These are phyloP conservation scores for Ceratocystis smalleyi DNA, from an alignment of 2,329 filamentous ascomycete species.

Conservation along the genomic window DNA sequence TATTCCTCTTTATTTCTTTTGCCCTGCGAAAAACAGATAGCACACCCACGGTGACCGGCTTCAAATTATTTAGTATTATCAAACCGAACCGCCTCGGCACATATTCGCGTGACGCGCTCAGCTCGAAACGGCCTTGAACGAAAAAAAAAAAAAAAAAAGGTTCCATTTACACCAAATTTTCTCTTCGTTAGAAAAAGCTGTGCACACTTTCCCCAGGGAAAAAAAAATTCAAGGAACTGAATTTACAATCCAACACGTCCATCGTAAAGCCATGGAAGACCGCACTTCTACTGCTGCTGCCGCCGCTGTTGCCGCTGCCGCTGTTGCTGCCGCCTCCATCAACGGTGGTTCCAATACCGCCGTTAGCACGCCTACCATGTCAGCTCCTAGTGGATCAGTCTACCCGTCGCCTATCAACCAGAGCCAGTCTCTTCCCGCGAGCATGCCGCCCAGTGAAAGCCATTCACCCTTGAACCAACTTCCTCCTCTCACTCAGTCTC, in stretches of 20 bases:
- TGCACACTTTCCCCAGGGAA: not conserved
- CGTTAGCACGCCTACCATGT: constrained; percentile 12
- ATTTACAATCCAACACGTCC: not conserved
- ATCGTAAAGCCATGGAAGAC: constrained; percentile 12
- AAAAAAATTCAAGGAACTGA: not conserved
- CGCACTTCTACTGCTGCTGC: constrained; percentile 6
- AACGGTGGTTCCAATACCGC: constrained; percentile 4
- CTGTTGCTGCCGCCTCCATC: not conserved
- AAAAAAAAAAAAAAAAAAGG: not conserved
- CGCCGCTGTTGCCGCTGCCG: constrained; percentile 10
- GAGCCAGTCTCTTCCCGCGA: constrained; percentile 15
- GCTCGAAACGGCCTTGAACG: not conserved
- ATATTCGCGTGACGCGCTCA: not conserved
- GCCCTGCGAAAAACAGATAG: not conserved
- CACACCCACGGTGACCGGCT: not conserved
- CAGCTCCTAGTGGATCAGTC: constrained; percentile 14
- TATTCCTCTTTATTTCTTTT: not conserved
- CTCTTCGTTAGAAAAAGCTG: not conserved
- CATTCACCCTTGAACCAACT: constrained; percentile 15
- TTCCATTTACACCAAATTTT: not conserved
- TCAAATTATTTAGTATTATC: not conserved
- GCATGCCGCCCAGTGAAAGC: constrained; percentile 13
- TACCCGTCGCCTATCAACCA: constrained; percentile 16
- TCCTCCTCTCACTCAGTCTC: constrained; percentile 14
- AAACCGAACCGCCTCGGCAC: not conserved